Base-by-base conservation (phyloP, 257 asterid genomes). In the Ocimum tenuiflorum region DNA sequence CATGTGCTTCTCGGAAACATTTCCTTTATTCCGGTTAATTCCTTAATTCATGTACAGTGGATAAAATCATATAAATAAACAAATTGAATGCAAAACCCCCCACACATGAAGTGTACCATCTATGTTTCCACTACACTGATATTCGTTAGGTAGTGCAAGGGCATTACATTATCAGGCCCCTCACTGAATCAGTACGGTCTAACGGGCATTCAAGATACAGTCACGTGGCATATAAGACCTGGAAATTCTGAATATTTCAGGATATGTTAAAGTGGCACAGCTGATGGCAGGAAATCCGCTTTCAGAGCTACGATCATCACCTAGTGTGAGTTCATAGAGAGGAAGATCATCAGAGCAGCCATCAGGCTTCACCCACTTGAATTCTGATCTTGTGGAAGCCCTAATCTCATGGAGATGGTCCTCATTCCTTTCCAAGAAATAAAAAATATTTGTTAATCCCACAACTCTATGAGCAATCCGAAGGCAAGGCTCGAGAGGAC, bases 271-370 rank as follows among this genome's bases (percentile, higher is more conserved):
- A 67, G n/a, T 15, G 46, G 53, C 38, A 29, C 69, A 89, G 97
- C 91, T 92, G 99, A 75, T 69, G 86, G 81, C 99, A 92, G 2
- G 95, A 92, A 18, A 92, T 82, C 77, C 81, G 78, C 71, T 87
- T 85, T 0, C 96, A 81, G 72, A 89, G 80, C 69, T 80, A 90
- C 22, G 64, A 58, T 70, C 77, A 69, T 83, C 89, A 1, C 95
- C 88, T 45, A 57, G 81, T 11, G 78, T 67, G 12, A 92, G 92
- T 69, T 86, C 96, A 78, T 81, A 92, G 14, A 89, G 68, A 63
- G 91, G 95, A 84, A 92, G 91, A 73, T 83, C 86, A 11, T 79
- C 67, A 0, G 96, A 94, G 76, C 99, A 92, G 10, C 91, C 96
- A 45, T 78, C 85, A 3, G 99, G 99, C 73, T 87, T 87, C 67